Evolutionary conservation across 768 basidiomycete genomes (phyloP).

Genomic region (Glaciozyma martinii): DNA sequence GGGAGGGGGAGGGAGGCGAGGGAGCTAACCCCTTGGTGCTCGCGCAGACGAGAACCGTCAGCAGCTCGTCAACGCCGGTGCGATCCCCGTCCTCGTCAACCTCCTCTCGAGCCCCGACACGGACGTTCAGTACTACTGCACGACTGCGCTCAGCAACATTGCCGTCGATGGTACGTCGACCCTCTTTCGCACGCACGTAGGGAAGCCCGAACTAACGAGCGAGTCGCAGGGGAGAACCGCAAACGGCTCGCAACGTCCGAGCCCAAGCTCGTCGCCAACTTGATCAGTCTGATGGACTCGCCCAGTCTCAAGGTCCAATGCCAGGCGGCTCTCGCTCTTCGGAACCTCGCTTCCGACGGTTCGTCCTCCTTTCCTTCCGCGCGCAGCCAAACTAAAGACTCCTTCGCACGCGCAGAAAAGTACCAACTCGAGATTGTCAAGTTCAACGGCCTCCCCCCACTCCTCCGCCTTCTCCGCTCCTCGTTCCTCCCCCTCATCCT

Average conservation of each 20-base stretch:
- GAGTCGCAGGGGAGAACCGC: slow-evolving; percentile 61
- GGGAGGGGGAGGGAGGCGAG: background rate
- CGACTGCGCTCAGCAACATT: slow-evolving; percentile 94
- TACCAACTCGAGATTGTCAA: slow-evolving; percentile 98
- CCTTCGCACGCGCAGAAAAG: slow-evolving; percentile 59
- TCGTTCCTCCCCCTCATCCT: slow-evolving; percentile 95
- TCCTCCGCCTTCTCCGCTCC: slow-evolving; percentile 88
- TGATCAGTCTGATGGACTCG: slow-evolving; percentile 94
- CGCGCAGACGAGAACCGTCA: slow-evolving; percentile 87
- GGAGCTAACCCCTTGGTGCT: background rate
- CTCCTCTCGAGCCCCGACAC: slow-evolving; percentile 92
- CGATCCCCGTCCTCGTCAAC: slow-evolving; percentile 87
- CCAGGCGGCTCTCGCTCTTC: slow-evolving; percentile 88
- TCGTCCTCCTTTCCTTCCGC: slow-evolving; percentile 30
- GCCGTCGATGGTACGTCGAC: slow-evolving; percentile 72
- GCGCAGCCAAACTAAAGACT: background rate
- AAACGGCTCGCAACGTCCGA: slow-evolving; percentile 91
- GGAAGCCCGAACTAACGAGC: slow-evolving; percentile 5
- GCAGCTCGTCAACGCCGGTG: slow-evolving; percentile 95
- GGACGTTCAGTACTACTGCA: slow-evolving; percentile 99
- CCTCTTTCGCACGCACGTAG: background rate
- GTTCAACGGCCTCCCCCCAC: slow-evolving; percentile 79
- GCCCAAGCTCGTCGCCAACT: slow-evolving; percentile 84
- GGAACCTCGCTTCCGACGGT: slow-evolving; percentile 97
- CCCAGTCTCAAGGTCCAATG: slow-evolving; percentile 97